These are phyloP conservation scores for Pelagomonas calceolata DNA, from an alignment of 108 stramenopile species.

Conservation along the genomic window DNA sequence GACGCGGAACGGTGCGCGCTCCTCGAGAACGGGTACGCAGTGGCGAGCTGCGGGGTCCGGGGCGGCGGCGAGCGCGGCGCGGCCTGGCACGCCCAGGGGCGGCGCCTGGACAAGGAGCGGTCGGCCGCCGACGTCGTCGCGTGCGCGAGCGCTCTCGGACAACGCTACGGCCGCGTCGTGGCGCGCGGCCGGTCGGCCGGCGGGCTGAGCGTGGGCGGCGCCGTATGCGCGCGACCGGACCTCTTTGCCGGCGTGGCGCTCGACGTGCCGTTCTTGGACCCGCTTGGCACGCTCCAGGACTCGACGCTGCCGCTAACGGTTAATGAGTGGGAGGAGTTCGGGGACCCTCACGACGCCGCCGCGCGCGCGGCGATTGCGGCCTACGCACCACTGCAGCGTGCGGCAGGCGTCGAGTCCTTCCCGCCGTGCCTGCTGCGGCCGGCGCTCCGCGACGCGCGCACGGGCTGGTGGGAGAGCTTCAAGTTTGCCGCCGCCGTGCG, in stretches of 20 bases:
- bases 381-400: neutral
- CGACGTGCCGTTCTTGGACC: neutral
- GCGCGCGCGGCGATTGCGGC: neutral
- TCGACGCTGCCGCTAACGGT: neutral
- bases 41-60: constrained; percentile 75
- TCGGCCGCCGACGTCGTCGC: neutral
- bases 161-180: neutral
- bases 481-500: neutral
- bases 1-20: constrained; percentile 6
- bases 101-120: neutral
- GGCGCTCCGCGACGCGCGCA: neutral
- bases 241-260: neutral
- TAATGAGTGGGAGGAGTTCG: constrained; percentile 9
- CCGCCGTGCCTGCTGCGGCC: neutral
- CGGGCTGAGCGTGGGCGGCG: neutral
- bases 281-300: neutral
- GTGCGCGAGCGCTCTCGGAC: neutral
- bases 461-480: neutral
- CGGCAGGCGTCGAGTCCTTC: neutral
- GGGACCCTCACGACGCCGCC: constrained; percentile 1
- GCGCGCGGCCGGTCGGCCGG: neutral
- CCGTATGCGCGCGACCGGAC: neutral
- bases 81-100: constrained; percentile 73
- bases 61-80: constrained; percentile 93
- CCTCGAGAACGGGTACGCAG: constrained; percentile 70